These are phyloP conservation scores for Seiridium unicorne DNA, from an alignment of 2,329 filamentous ascomycete species.

Conservation along the genomic window DNA sequence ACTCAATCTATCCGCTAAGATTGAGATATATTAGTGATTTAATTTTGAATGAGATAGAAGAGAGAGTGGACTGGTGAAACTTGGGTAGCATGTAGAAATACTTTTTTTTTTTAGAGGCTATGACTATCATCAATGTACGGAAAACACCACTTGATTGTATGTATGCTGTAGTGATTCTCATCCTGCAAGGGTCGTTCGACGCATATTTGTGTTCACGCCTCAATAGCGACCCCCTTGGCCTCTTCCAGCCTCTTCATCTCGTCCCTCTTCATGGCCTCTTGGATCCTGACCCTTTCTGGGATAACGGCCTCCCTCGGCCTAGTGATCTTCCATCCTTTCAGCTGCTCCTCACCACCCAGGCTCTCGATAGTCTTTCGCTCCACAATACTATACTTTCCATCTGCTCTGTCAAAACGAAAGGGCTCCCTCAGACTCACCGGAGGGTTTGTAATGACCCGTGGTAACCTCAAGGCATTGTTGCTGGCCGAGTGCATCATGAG, in stretches of 20 bases:
- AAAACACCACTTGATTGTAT: no score
- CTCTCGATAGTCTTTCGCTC: conserved; percentile 53
- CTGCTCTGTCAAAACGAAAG: conserved; percentile 49
- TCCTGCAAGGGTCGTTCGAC: background rate
- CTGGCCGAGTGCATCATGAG: conserved; percentile 58
- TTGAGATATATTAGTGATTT: no score
- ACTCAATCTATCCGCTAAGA: no score
- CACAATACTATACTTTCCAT: conserved; percentile 50
- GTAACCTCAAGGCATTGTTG: conserved; percentile 42
- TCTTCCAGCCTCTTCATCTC: conserved; percentile 45
- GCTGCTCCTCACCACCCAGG: conserved; percentile 42
- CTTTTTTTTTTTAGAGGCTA: no score
- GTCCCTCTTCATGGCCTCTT: conserved; percentile 48
- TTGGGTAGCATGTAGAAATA: no score
- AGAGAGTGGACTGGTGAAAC: no score
- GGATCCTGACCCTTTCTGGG: conserved; percentile 45
- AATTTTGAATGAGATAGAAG: no score
- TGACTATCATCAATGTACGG: no score
- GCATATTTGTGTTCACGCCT: conserved; percentile 14
- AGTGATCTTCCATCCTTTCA: conserved; percentile 52
- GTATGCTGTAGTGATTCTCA: no score
- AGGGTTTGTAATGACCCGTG: conserved; percentile 56
- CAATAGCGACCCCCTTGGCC: conserved; percentile 15
- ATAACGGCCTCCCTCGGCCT: conserved; percentile 47
- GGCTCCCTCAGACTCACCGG: conserved; percentile 50